These are phyloP conservation scores for Coprinopsis strossmayeri DNA, from an alignment of 768 basidiomycete species.

Conservation along the genomic window DNA sequence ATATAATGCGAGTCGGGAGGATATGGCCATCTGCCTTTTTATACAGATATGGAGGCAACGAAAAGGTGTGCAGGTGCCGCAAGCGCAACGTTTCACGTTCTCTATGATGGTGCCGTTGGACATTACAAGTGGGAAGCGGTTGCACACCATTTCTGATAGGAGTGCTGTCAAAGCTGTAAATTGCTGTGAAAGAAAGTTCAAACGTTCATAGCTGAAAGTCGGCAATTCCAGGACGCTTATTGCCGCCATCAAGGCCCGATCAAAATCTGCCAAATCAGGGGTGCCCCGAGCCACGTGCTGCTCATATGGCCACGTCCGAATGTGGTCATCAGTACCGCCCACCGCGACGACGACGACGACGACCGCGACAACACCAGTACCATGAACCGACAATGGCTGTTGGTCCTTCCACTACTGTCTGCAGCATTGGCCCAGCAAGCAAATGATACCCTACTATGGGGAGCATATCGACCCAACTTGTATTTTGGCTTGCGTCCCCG, in stretches of 20 bases:
- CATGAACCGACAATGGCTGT: slow-evolving; percentile 41
- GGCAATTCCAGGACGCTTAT: too few relatives aligned
- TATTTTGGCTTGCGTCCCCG: slow-evolving; percentile 90
- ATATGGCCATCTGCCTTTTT: neutral
- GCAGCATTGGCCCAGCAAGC: slow-evolving; percentile 26
- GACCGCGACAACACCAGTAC: neutral
- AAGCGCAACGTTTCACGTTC: too few relatives aligned
- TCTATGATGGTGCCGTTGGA: too few relatives aligned
- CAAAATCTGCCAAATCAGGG: too few relatives aligned
- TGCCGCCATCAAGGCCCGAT: too few relatives aligned
- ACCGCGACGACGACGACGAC: slow-evolving; percentile 1
- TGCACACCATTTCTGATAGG: too few relatives aligned
- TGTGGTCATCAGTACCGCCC: neutral
- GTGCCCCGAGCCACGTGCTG: slow-evolving; percentile 5
- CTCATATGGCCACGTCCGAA: slow-evolving; percentile 5
- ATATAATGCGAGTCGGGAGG: too few relatives aligned
- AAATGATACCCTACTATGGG: slow-evolving; percentile 71
- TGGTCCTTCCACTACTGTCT: slow-evolving; percentile 39
- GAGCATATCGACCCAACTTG: slow-evolving; percentile 85
- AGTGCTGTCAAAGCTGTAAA: too few relatives aligned
- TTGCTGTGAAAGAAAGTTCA: too few relatives aligned
- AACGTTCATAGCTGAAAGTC: too few relatives aligned
- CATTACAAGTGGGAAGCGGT: too few relatives aligned
- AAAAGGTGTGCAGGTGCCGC: neutral
- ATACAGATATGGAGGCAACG: neutral